These are phyloP conservation scores for Margaritispora aquatica DNA, from an alignment of 495 filamentous ascomycete genomes.

Conservation along the genomic window DNA sequence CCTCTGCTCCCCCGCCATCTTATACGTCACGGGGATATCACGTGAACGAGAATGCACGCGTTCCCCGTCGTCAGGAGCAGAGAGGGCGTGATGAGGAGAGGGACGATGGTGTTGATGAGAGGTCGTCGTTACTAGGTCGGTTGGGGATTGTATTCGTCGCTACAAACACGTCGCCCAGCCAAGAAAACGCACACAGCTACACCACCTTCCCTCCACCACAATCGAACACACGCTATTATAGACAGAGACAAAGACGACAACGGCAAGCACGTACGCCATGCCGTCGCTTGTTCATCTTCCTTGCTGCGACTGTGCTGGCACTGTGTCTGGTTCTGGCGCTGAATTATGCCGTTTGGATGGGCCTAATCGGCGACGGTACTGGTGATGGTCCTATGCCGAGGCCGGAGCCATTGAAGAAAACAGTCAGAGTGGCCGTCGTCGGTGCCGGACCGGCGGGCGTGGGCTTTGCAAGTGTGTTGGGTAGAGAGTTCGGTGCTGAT, in stretches of 20 bases:
- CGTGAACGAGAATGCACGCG: too few species aligned
- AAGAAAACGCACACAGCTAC: background rate
- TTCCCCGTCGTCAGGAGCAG: too few species aligned
- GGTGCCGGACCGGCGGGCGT: conserved; percentile 17
- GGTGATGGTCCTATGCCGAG: too few species aligned
- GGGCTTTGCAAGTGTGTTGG: background rate
- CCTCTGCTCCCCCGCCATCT: background rate
- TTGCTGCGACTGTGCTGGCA: background rate
- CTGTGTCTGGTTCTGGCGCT: background rate
- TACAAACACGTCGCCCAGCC: too few species aligned
- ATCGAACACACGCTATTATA: too few species aligned
- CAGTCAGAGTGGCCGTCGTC: background rate
- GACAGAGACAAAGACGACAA: background rate
- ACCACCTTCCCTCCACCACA: background rate
- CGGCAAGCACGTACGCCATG: background rate
- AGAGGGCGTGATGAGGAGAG: too few species aligned
- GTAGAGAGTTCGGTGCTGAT: background rate
- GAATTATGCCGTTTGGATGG: background rate
- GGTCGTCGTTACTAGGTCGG: too few species aligned
- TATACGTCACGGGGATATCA: too few species aligned
- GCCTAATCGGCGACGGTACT: too few species aligned
- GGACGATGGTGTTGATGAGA: too few species aligned
- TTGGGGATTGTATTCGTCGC: too few species aligned
- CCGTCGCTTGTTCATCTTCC: background rate
- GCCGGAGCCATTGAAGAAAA: background rate